Evolutionary conservation across 2,329 filamentous ascomycete species (phyloP).

Genomic region (Alternaria brassicicola): DNA sequence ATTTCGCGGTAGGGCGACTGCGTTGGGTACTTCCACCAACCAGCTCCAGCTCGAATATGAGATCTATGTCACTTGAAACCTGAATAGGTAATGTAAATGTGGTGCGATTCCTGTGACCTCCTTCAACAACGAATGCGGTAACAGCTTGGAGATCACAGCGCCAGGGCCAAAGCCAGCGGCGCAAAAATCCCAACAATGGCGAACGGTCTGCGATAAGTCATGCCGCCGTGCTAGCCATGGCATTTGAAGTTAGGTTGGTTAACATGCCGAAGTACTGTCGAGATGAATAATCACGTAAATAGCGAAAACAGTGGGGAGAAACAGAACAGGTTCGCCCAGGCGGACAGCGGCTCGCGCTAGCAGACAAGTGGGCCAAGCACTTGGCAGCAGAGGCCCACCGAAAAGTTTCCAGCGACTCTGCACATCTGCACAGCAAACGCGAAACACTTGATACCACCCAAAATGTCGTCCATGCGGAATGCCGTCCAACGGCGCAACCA

Average conservation of each 20-base stretch:
- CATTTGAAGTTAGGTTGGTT: neutral
- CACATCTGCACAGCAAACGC: neutral
- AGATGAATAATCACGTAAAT: neutral
- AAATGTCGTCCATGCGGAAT: conserved; percentile 46
- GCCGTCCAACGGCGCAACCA: conserved; percentile 76
- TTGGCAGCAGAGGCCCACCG: conserved; percentile 1
- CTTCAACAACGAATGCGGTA: neutral
- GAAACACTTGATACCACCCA: conserved; percentile 5
- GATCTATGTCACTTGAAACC: neutral
- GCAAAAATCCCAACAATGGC: neutral
- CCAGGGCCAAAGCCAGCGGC: neutral
- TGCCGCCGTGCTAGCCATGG: neutral
- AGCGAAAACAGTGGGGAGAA: neutral
- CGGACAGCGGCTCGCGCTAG: neutral
- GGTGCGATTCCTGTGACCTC: neutral
- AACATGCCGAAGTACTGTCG: too few relatives aligned
- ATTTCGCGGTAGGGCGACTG: neutral
- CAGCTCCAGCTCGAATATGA: neutral
- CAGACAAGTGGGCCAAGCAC: neutral
- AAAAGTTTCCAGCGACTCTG: conserved; percentile 9
- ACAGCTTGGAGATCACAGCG: neutral
- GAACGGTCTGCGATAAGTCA: neutral
- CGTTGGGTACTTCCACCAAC: neutral
- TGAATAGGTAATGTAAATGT: neutral
- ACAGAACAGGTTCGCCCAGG: neutral